phyloP scores from a whole-genome alignment of 2,329 filamentous ascomycete species.

The Fusarium pseudograminearum region DNA sequence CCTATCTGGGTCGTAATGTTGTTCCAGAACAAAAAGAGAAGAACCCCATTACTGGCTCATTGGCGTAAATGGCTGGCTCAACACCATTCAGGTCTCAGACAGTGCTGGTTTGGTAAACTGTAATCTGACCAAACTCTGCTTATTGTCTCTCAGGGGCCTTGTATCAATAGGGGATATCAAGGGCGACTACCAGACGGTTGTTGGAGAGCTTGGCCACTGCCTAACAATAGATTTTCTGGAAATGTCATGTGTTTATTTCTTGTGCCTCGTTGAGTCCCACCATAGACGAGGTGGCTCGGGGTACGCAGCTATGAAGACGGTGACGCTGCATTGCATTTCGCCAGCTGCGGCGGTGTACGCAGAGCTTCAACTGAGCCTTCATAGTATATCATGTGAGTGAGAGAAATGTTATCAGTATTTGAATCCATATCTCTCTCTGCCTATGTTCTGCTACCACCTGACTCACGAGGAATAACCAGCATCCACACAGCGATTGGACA shows the following conservation, averaged over 20 bases:
- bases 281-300: conserved; percentile 7
- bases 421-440: not conserved
- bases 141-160: not conserved
- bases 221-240: not conserved
- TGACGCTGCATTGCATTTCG: conserved; percentile 10
- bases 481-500: conserved; percentile 29
- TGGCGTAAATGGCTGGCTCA: not conserved
- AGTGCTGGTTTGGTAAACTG: not conserved
- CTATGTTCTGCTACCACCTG: conserved; percentile 16
- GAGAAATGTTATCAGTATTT: not conserved
- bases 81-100: not conserved
- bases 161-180: conserved; percentile 4
- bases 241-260: conserved; percentile 27
- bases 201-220: conserved; percentile 19
- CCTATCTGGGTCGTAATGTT: not conserved
- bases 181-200: not conserved
- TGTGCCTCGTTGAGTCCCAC: conserved; percentile 16
- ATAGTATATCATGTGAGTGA: conserved; percentile 8
- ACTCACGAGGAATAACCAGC: conserved; percentile 36
- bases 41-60: not conserved
- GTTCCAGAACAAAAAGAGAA: conserved; percentile 1
- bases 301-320: conserved; percentile 20
- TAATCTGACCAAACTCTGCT: not conserved
- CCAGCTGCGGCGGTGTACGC: not conserved
- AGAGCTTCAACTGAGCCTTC: not conserved